Base-by-base conservation (phyloP, 305 asterid genomes). In the Fraxinus dipetala region DNA sequence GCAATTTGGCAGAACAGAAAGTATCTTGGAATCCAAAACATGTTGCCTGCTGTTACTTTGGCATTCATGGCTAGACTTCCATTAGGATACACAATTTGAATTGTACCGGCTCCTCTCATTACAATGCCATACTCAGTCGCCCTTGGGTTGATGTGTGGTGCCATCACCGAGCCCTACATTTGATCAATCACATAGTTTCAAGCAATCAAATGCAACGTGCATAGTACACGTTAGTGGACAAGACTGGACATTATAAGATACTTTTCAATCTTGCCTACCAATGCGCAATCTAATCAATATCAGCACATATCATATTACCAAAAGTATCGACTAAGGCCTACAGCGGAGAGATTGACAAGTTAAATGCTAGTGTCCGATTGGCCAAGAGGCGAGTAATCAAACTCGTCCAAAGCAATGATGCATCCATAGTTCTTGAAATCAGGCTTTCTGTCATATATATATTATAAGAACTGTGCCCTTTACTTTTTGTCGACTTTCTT, bases 1-100 rank as follows among this genome's bases (percentile, higher is more conserved):
- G 98, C 95, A 0, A 92, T 93, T 78, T 93, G 97, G 91, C 98
- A 92, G 85, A 93, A 95, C 0, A 97, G 95, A 86, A 87, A 92
- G 92, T 83, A 93, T 22, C 95, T 79, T 0, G 98, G 99, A 20
- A 93, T 83, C 93, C 93, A 89, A 32, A 95, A 95, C 1, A 90
- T 92, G 1, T 92, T 93, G 1, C 98, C 94, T 61, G 86, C 92
- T 0, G 70, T 36, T 34, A 95, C 94, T 79, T 82, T 86, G 9
- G 97, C 97, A 13, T 88, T 91, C 99, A 93, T 91, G 51, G 97
- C 99, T 34, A 92, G 43, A 72, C 86, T 90, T 3, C 99, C 97
- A 36, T 92, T 93, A 0, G 99, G 97, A 82, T 77, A 87, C 73
- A 91, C 99, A 5, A 92, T 83, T 75, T 95, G 94, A 75, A 95